Evolutionary conservation across 1,284 basidiomycete species (phyloP), one percentile per base, ranked within the genome.

Genomic region (Cutaneotrichosporon spelunceum): DNA sequence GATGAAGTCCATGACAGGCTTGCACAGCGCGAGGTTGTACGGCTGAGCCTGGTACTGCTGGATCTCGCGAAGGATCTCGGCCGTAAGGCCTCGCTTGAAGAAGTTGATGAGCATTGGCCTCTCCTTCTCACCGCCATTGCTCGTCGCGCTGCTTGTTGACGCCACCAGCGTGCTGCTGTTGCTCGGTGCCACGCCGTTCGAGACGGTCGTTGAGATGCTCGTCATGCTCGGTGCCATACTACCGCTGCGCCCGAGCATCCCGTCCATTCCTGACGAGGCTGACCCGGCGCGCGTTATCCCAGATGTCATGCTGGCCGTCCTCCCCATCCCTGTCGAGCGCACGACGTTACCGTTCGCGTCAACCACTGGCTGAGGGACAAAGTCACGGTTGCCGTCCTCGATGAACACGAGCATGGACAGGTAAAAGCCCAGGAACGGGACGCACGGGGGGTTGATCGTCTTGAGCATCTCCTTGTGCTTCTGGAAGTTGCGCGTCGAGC

Each of bases 361-460:
- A 14, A 53, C 21, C 29, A 16, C 6, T 3, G 57, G 63, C 2
- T 87, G 85, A 6, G 91, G 80, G 62, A 86, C 86, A 50, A 74
- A 69, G 80, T 99, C 92, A 59, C 91, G 89, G 74, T 94, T 94
- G n/a, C 95, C 96, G 72, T 99, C 96, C 77, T 97, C 93, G 75
- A 97, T 96, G 79, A 99, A 98, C 4, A 93, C 94, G 61, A 99
- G 83, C 26, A 91, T 92, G 4, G 94, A 93, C 21, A 99, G 84
- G 81, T 96, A 98, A 60, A 97, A 91, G 70, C 95, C 95, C 57
- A 99, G 88, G 81, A 99, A 99, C 6, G 96, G 96, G 0, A 99
- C 94, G 77, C 94, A 97, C 54, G 96, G 95, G 0, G 94, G 93
- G 44, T 89, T 87, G 63, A 96, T 88, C 50, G 84, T 86, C 52